Evolutionary conservation across 192 early-diverging fungal genomes (phyloP), one percentile per base, ranked within the genome.

Genomic region (Radiomyces spectabilis): DNA sequence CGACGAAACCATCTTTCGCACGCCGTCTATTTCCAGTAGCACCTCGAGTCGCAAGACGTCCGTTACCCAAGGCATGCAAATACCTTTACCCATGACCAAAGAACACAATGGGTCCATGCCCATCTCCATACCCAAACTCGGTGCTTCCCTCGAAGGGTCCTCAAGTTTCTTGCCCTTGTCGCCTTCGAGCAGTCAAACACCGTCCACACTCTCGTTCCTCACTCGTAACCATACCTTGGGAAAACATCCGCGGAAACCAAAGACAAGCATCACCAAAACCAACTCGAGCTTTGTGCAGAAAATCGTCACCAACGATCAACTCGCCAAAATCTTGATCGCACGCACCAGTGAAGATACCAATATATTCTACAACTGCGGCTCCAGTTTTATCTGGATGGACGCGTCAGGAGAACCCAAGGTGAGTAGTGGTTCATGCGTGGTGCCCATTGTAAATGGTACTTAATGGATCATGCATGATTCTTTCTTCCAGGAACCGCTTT

Each of bases 291-390:
- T 81, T 70, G 85, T 89, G 22, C 57, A 76, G 30, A 72, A 80
- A n/a, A 82, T 89, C 16, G 71, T 81, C 9, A 84, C 85, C 1
- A 78, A 82, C 57, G 87, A 89, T 47, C 77, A 82, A 48, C 60
- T 89, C 22, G 80, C 85, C 21, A 78, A 73, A 51, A 76, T 84
- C 47, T 59, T 84, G 21, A 66, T 73, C 33, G 74, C 73, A 37
- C 59, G 79, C 21, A 69, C 67, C 16, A 66, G 69, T 41, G 82
- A 81, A 41, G 75, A 80, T 32, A 81, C 82, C 0, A 87, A 85
- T 61, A 51, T 91, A 34, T 88, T 91, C 61, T 78, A 77, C 58
- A 93, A 91, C 48, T 66, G 76, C 19, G 91, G 91, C 5, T 55
- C 73, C 22, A 76, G 75, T 19, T 82, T 93, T 55, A 61, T 79